Evolutionary conservation across 805 yeast species (phyloP), one percentile per base, ranked within the genome.

Genomic region (Cyberlindnera mycetangii): DNA sequence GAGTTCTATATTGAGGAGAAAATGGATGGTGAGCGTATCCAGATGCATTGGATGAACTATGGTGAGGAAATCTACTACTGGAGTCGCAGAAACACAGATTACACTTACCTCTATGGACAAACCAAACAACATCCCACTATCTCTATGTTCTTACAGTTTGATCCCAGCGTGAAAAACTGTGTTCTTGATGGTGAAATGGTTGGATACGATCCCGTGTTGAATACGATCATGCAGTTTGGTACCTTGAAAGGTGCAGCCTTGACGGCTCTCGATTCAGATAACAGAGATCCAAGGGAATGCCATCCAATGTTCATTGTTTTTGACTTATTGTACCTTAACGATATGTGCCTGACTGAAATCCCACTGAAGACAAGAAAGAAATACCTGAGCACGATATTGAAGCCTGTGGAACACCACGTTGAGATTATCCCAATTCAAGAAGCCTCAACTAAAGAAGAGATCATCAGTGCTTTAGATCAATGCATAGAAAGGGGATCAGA

Each of bases 151-250:
- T 56, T 85, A 30, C 51, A 59, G 1, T 58, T 70, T 6, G 67
- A 37, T n/a, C 32, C 30, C 12, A 56, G 58, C 21, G 74, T 74
- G 4, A 57, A 56, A 34, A 67, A 63, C 17, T 64, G 67, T 44
- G 67, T 69, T 0, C 57, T 92, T 5, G 99, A 92, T 65, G 97
- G 98, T 0, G 99, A 92, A 63, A 87, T 92, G 92, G 81, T 92
- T 2, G 88, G 95, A 0, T 89, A 79, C 74, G 96, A 90, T 62
- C 77, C 78, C 42, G 68, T 63, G 37, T 65, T 71, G 45, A 60
- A 75, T 28, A 66, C 67, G 1, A 70, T 88, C 4, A 66, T 89
- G 18, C 95, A 97, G 0, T 88, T 88, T 67, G 95, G 95, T 0
- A 75, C 85, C 1, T 74, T 93, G 22, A 85, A 86, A 58, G 72